These are phyloP conservation scores for Rubroboletus pulcherrimus DNA, from an alignment of 768 basidiomycete genomes.

Conservation along the genomic window DNA sequence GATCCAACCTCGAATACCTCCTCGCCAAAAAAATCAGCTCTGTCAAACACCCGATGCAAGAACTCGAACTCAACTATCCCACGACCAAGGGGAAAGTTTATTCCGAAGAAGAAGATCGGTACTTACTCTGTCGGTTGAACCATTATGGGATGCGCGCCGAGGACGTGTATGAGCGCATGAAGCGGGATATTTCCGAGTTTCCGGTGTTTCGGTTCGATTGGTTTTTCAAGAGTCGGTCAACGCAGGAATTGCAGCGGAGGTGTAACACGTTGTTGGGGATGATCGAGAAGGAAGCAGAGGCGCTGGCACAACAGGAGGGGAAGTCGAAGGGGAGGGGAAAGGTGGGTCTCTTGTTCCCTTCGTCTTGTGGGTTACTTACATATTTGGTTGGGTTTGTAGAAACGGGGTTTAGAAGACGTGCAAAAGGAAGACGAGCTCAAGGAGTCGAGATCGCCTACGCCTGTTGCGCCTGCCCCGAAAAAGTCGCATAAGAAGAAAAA, in stretches of 20 bases:
- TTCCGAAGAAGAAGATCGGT: slow-evolving; percentile 94
- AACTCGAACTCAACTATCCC: slow-evolving; percentile 92
- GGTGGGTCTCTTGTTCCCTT: slow-evolving; percentile 36
- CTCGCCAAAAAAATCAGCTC: slow-evolving; percentile 80
- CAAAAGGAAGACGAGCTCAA: slow-evolving; percentile 43
- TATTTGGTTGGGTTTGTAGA: slow-evolving; percentile 36
- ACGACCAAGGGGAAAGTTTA: slow-evolving; percentile 97
- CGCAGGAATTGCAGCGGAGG: slow-evolving; percentile 82
- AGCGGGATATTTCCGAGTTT: slow-evolving; percentile 94
- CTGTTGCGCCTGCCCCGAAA: slow-evolving; percentile 50
- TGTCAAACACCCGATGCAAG: slow-evolving; percentile 91
- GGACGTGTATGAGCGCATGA: slow-evolving; percentile 92
- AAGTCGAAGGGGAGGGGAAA: slow-evolving; percentile 66
- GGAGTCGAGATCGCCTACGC: slow-evolving; percentile 62
- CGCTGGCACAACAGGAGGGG: slow-evolving; percentile 62
- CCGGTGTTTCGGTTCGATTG: slow-evolving; percentile 97
- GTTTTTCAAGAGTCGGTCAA: slow-evolving; percentile 94
- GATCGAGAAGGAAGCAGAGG: slow-evolving; percentile 87
- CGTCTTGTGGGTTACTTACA: background rate
- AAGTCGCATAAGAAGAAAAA: slow-evolving; percentile 68
- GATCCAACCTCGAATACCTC: slow-evolving; percentile 74
- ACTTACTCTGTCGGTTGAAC: slow-evolving; percentile 83
- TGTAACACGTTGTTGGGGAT: slow-evolving; percentile 85
- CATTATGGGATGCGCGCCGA: slow-evolving; percentile 88
- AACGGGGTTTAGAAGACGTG: slow-evolving; percentile 70